Base-by-base conservation (phyloP, 306 rosid species). In the Lithocarpus polystachyus region DNA sequence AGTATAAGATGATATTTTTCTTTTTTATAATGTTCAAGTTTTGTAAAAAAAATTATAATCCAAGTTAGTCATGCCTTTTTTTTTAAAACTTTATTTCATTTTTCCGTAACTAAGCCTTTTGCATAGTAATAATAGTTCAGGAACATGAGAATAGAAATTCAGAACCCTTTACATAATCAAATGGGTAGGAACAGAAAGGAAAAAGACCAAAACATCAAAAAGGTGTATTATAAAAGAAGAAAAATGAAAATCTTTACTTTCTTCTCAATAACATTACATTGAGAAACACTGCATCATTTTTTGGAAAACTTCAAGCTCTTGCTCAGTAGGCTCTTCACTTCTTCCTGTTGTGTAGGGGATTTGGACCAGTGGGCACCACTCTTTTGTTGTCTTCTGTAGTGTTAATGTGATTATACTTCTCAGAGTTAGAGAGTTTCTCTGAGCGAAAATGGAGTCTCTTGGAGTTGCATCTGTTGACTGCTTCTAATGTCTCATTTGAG, bases 341-440 rank as follows among this genome's bases (percentile, higher is more conserved):
- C 82, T 89, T 87, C 90, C 89, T 86, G 85, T 92, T 94, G 80
- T 94, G 98, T 17, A 94, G 82, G 48, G 97, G 98, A 74, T 94
- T 94, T 33, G 98, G 93, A 75, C 97, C 97, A 0, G 97, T 94
- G 2, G 98, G 98, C 79, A 92, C 97, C 1, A 85, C 86, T 81
- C 98, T 83, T 80, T 90, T 89, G 67, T 86, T 88, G 33, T 87
- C 91, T 26, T 92, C 97, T 23, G 86, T 86, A 56, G 75, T 73
- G 3, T 74, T 64, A 72, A 7, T 37, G 55, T 48, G 53, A 13
- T 40, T 40, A 8, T 77, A 86, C 56, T 53, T 81, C 43, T 80
- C 72, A 11, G 72, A 71, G 68, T 86, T 81, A 79, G 84, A 83
- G 48, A 83, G 75, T 69, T 77, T 67, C 28, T 70, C 40, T 29